Evolutionary conservation across 2,329 filamentous ascomycete genomes (phyloP), one percentile per base, ranked within the genome.

Genomic region (Pseudocercospora eumusae): DNA sequence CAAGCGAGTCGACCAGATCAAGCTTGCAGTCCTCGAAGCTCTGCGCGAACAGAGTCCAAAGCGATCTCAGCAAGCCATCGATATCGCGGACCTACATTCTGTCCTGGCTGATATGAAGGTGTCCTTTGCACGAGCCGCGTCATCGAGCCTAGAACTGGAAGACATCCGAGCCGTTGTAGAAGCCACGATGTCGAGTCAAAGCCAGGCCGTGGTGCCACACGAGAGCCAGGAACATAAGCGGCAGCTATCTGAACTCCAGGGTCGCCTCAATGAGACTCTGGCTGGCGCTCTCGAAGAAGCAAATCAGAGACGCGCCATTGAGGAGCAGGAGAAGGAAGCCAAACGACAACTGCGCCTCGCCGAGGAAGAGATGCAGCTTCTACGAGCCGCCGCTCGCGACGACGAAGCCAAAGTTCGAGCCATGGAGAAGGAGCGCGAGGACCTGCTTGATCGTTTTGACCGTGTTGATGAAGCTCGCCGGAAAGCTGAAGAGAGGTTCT

Each of bases 1-100:
- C 72, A 88, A 88, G 70, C 91, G 86, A 69, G 76, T 93, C 70
- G 92, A 97, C 61, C 92, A 93, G 74, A 91, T 99, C 66, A 79
- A 80, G 66, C 72, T 73, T 9, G 79, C 80, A 33, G 74, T 83
- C 20, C 75, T 90, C 18, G 86, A 91, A 69, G 89, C 88, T 4
- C 78, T 96, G 66, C 77, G 71, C 62, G 73, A 75, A 60, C 71
- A 74, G 50, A 70, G 67, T 20, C 70, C 68, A 63, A 44, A 59
- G 31, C 64, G 63, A 3, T 64, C 62, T 13, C 68, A 71, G 57
- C 65, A 71, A 5, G 62, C 65, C 10, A 62, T 70, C 44, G 72
- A 73, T 15, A 66, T 74, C 5, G 65, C 69, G 21, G 80, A 81
- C 52, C 74, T 82, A 45, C 80, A 81, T 63, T 76, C 81, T 63